A percentile compares a stretch with the other conserved stretches of the same genome.
Conservation (phyloP, 331 rosid genomes). For the Acacia pycnantha region DNA sequence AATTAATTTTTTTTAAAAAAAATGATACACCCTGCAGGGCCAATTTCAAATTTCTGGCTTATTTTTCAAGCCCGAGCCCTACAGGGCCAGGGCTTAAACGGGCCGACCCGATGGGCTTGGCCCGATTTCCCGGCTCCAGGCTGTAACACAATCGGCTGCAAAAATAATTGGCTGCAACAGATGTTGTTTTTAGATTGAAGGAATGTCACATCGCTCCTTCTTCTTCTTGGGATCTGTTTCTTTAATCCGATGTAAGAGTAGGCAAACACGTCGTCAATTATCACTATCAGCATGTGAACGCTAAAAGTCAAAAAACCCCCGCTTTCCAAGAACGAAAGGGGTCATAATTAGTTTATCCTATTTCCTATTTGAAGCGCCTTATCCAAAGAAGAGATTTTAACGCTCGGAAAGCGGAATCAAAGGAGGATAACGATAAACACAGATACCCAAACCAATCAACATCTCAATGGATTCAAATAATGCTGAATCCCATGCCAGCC, state of each 20-base stretch:
- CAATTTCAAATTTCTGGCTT: too few species aligned
- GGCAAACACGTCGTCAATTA: constrained; percentile 2
- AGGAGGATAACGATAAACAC: background rate
- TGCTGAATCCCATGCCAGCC: background rate
- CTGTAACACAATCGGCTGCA: too few species aligned
- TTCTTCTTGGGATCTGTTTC: background rate
- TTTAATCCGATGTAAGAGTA: constrained; percentile 10
- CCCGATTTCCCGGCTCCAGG: too few species aligned
- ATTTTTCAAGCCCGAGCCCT: too few species aligned
- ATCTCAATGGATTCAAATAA: background rate
- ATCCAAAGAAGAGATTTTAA: background rate
- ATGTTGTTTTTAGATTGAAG: constrained; percentile 30
- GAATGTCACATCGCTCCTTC: background rate
- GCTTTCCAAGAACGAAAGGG: constrained; percentile 5
- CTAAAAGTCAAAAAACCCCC: background rate
- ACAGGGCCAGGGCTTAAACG: too few species aligned
- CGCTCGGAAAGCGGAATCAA: background rate
- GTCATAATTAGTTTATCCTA: background rate
- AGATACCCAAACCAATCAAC: background rate
- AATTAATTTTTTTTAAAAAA: too few species aligned
- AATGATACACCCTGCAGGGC: too few species aligned
- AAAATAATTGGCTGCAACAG: background rate
- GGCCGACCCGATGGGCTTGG: too few species aligned
- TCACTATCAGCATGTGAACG: constrained; percentile 24
- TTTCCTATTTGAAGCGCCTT: background rate